Evolutionary conservation across 352 stramenopile genomes (phyloP), one percentile per base, ranked within the genome.

Genomic region (Globisporangium ultimum): DNA sequence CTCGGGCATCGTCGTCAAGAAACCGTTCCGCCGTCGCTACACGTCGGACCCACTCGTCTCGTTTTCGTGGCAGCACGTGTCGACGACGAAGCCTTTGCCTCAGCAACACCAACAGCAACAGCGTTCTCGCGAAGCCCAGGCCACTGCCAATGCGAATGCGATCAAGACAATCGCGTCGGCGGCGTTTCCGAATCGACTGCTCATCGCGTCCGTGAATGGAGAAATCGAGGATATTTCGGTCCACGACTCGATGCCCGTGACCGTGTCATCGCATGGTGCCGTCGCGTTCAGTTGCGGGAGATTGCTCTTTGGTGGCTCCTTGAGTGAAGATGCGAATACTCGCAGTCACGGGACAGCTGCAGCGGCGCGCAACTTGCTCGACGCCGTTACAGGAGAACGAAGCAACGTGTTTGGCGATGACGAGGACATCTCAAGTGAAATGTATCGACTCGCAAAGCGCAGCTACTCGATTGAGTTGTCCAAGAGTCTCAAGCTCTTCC

Each of bases 221-320:
- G 86, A 89, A 21, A 70, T 95, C n/a, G 86, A 91, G 58, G 84
- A 95, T 54, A 87, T 96, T 42, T 93, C 88, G 11, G 75, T 95
- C 20, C 88, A 96, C 56, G 84, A 95, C 65, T 87, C 81, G 32
- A 87, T 96, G 78, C 88, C 88, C 0, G 68, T 96, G 9, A 80
- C 86, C 0, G 57, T 95, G 20, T 95, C 88, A 28, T 78, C 88
- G 21, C 72, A 76, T 20, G 81, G 80, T n/a, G 66, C 67, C 0
- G 47, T 96, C 9, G 74, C 80, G 13, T 96, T 96, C 53, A 86
- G 84, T 21, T 93, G 81, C 57, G 86, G 82, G 1, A 78, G 70
- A 42, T 53, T 91, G 20, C 67, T 93, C 6, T 93, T 93, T 56
- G 73, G 80, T 3, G 81, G 84, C 0, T 69, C 62, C 28, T 36